These are phyloP conservation scores for Cydonia oblonga DNA, from an alignment of 331 rosid species.

Conservation along the genomic window DNA sequence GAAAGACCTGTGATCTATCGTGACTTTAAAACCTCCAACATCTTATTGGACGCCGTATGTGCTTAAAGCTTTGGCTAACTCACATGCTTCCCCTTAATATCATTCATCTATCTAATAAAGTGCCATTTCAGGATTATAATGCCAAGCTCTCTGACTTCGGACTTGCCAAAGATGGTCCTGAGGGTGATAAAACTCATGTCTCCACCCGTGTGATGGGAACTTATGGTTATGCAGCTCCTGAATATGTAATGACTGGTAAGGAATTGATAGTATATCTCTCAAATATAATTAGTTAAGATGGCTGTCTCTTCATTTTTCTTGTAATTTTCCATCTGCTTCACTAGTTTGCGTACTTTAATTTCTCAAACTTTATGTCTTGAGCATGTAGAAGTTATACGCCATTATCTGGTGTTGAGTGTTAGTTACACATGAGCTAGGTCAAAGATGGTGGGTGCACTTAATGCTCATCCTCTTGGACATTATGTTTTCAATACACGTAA, in stretches of 20 bases:
- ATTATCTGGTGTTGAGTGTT: neutral
- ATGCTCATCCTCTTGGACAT: neutral
- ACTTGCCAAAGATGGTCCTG: constrained; percentile 97
- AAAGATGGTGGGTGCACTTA: neutral
- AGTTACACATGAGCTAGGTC: neutral
- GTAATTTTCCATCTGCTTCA: neutral
- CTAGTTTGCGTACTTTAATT: neutral
- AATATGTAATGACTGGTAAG: constrained; percentile 91
- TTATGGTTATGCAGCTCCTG: constrained; percentile 95
- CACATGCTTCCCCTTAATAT: neutral
- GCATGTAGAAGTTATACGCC: neutral
- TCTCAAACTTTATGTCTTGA: neutral
- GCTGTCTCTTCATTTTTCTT: neutral
- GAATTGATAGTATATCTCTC: neutral
- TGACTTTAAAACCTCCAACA: constrained; percentile 92
- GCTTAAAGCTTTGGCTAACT: constrained; percentile 6
- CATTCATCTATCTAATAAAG: constrained; percentile 21
- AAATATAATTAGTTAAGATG: neutral
- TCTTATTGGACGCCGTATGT: constrained; percentile 89
- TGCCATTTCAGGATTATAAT: constrained; percentile 64
- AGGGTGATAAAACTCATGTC: constrained; percentile 50
- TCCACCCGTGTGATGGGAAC: constrained; percentile 84
- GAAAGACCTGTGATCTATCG: constrained; percentile 86
- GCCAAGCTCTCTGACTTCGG: constrained; percentile 97
- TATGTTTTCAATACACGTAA: neutral